Evolutionary conservation across 1,284 basidiomycete species (phyloP).

Genomic region (Ceratobasidium sp.): DNA sequence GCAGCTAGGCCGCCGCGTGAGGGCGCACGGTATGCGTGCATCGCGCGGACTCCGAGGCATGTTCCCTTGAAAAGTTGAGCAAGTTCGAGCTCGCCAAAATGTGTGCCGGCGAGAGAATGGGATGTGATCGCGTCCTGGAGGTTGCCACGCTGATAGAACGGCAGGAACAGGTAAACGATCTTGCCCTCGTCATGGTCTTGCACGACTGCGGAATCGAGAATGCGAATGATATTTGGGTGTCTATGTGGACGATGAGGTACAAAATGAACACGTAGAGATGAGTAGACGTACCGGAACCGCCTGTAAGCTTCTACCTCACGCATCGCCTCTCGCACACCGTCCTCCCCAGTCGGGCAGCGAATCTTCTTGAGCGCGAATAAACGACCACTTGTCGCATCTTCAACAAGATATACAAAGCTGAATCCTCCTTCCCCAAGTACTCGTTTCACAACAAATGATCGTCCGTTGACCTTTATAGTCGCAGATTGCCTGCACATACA

Average conservation of each 20-base stretch:
- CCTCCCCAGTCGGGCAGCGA: constrained; percentile 83
- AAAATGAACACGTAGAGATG: constrained; percentile 10
- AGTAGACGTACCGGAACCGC: constrained; percentile 80
- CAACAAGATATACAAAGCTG: constrained; percentile 94
- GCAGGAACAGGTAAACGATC: constrained; percentile 94
- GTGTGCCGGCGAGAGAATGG: constrained; percentile 85
- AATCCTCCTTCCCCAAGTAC: constrained; percentile 96
- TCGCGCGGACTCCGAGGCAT: constrained; percentile 91
- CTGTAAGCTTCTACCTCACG: constrained; percentile 91
- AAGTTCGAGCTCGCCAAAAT: constrained; percentile 90
- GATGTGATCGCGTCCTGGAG: constrained; percentile 95
- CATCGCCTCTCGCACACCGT: constrained; percentile 88
- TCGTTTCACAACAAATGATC: constrained; percentile 90
- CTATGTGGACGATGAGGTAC: constrained; percentile 58
- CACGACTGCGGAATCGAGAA: constrained; percentile 92
- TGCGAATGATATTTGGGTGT: constrained; percentile 91
- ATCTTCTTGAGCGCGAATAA: constrained; percentile 97
- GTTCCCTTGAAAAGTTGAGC: constrained; percentile 92
- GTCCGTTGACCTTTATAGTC: constrained; percentile 92
- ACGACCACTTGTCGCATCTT: constrained; percentile 85
- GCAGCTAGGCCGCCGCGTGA: constrained; percentile 51
- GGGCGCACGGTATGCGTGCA: constrained; percentile 85
- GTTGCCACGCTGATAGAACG: constrained; percentile 90
- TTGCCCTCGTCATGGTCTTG: constrained; percentile 94
- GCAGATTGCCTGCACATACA: constrained; percentile 84